These are phyloP conservation scores for Suillus weaverae DNA, from an alignment of 768 basidiomycete genomes.

Conservation along the genomic window DNA sequence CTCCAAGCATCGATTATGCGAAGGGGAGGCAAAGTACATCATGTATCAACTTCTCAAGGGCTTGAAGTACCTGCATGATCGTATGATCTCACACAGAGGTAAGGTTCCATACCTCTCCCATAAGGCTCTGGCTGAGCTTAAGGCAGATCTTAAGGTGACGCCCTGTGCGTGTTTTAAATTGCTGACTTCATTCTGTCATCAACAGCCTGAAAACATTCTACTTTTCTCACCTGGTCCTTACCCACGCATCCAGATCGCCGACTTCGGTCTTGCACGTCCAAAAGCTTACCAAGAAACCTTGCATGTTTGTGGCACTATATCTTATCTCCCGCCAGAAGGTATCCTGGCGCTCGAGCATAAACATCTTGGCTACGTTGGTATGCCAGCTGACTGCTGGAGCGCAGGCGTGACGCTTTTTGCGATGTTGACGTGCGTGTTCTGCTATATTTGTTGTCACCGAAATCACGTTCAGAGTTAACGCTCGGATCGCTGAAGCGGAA, in stretches of 20 bases:
- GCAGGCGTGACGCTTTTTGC: slow-evolving; percentile 79
- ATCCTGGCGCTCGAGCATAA: slow-evolving; percentile 76
- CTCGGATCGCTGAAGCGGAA: slow-evolving; percentile 48
- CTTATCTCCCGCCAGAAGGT: slow-evolving; percentile 85
- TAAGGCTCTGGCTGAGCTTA: slow-evolving; percentile 4
- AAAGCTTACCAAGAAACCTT: slow-evolving; percentile 80
- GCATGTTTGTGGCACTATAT: slow-evolving; percentile 86
- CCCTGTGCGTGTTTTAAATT: not conserved
- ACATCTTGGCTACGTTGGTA: slow-evolving; percentile 69
- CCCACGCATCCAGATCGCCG: slow-evolving; percentile 81
- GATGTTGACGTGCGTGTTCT: slow-evolving; percentile 71
- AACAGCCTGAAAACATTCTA: slow-evolving; percentile 81
- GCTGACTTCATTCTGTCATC: not conserved
- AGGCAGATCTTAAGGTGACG: slow-evolving; percentile 64
- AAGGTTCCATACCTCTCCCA: slow-evolving; percentile 16
- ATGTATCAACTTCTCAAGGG: slow-evolving; percentile 79
- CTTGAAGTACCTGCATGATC: slow-evolving; percentile 67
- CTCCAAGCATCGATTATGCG: slow-evolving; percentile 56
- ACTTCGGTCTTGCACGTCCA: slow-evolving; percentile 82
- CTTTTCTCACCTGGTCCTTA: slow-evolving; percentile 79
- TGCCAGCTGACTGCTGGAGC: slow-evolving; percentile 93
- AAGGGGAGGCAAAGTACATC: slow-evolving; percentile 83
- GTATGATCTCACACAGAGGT: slow-evolving; percentile 80
- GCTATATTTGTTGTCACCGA: not conserved
- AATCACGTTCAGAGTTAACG: slow-evolving; percentile 1